phyloP scores from a whole-genome alignment of 768 basidiomycete species.

The Podaxis rugospora region DNA sequence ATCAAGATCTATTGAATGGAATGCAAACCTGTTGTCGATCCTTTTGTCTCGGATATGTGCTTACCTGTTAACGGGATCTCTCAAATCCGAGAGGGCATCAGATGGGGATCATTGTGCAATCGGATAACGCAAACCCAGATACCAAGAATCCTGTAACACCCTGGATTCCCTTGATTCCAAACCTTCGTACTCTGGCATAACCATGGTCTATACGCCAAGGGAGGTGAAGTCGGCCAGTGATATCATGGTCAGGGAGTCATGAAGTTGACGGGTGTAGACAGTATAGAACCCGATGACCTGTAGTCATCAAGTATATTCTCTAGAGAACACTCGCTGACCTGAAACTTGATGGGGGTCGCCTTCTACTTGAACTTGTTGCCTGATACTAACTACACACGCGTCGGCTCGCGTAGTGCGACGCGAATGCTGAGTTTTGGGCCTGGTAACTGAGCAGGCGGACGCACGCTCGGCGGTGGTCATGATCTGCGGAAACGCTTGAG shows the following conservation, averaged over 20 bases:
- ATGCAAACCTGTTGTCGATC: background rate
- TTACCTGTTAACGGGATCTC: background rate
- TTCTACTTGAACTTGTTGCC: background rate
- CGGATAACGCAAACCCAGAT: background rate
- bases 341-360: background rate
- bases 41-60: background rate
- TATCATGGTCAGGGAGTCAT: background rate
- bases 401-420: too few relatives aligned
- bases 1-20: slow-evolving; percentile 5
- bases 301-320: slow-evolving; percentile 2
- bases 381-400: too few relatives aligned
- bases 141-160: background rate
- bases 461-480: too few relatives aligned
- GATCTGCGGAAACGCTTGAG: background rate
- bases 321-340: background rate
- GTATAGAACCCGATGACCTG: background rate
- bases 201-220: background rate
- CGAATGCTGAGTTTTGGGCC: too few relatives aligned
- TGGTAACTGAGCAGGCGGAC: too few relatives aligned
- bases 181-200: background rate
- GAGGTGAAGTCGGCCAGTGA: background rate
- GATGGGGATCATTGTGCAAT: background rate
- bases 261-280: background rate
- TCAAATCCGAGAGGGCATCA: background rate
- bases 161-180: background rate